phyloP scores from a whole-genome alignment of 805 yeast species.

The Wickerhamomyces ciferrii region DNA sequence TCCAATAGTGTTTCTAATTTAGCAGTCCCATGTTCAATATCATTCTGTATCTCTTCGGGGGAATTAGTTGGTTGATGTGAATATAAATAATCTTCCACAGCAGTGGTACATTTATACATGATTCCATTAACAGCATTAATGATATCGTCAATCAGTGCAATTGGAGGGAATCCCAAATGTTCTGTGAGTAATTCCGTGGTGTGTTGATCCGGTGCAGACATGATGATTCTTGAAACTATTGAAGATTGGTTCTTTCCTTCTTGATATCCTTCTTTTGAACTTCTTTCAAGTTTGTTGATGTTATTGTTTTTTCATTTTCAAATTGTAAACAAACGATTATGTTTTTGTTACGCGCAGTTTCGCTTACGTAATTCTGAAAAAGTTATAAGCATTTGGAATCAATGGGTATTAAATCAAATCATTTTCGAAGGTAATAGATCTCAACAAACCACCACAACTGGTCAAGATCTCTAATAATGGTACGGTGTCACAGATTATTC shows the following conservation, averaged over 20 bases:
- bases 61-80: constrained; percentile 18
- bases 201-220: constrained; percentile 13
- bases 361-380: no score
- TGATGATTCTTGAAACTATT: no score
- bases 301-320: no score
- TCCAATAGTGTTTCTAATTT: constrained; percentile 74
- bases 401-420: no score
- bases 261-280: neutral
- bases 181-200: constrained; percentile 64
- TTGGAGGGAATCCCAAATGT: constrained; percentile 81
- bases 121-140: constrained; percentile 84
- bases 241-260: no score
- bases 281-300: neutral
- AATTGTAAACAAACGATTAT: neutral
- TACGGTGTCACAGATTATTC: neutral
- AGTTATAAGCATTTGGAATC: no score
- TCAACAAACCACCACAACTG: no score
- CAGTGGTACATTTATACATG: constrained; percentile 76
- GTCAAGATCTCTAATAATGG: no score
- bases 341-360: neutral
- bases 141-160: constrained; percentile 78
- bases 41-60: constrained; percentile 28
- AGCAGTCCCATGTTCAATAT: constrained; percentile 74
- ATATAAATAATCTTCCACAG: constrained; percentile 61
- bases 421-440: no score